Evolutionary conservation across 768 basidiomycete species (phyloP).

Genomic region (Lactifluus subvellereus): DNA sequence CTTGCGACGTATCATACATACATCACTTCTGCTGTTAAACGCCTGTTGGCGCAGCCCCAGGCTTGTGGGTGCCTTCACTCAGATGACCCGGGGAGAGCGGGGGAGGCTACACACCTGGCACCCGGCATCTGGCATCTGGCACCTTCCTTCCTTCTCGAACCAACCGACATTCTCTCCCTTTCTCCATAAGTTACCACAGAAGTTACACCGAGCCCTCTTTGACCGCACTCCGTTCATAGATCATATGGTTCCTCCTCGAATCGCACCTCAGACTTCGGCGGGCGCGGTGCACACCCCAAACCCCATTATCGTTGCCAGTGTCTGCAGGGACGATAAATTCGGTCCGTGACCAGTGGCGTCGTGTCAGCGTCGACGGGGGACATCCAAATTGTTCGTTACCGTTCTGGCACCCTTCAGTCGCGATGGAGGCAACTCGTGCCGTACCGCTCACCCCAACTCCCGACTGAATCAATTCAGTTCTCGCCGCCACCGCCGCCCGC

Average conservation of each 20-base stretch:
- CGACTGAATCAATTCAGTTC: background rate
- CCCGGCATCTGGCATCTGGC: background rate
- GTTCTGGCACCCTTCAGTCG: background rate
- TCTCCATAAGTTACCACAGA: background rate
- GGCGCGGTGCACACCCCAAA: background rate
- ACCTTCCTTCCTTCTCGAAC: background rate
- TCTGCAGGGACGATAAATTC: background rate
- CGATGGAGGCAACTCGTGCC: too few species aligned
- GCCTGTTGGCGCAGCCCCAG: background rate
- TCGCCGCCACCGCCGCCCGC: background rate
- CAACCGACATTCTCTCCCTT: background rate
- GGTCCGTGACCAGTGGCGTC: too few species aligned
- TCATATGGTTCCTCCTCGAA: background rate
- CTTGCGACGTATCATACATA: background rate
- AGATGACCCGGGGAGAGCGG: too few species aligned
- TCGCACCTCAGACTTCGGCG: background rate
- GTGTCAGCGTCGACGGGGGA: background rate
- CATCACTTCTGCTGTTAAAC: background rate
- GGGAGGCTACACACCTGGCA: background rate
- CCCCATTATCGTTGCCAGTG: background rate
- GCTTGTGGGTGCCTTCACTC: background rate
- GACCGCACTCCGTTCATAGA: background rate
- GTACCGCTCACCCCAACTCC: background rate
- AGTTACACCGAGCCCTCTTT: background rate
- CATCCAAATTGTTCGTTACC: background rate